Evolutionary conservation across 352 stramenopile genomes (phyloP).

Genomic region (Phytopythium ostracodes): DNA sequence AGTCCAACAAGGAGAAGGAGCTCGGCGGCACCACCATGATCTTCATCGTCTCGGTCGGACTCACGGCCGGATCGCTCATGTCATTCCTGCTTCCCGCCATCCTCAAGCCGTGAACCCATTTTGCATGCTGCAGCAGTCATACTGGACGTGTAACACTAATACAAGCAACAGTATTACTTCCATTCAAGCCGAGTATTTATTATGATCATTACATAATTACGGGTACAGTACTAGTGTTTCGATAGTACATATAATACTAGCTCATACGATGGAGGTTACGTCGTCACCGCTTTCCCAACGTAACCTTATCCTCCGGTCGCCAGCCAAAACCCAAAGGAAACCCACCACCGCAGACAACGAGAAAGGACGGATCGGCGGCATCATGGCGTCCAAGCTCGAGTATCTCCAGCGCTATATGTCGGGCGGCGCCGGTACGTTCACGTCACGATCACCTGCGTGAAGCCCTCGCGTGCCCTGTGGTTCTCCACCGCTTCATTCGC

Average conservation of each 20-base stretch:
- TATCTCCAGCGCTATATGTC: constrained; percentile 80
- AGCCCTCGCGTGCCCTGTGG: background rate
- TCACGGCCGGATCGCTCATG: constrained; percentile 69
- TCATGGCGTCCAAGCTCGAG: constrained; percentile 67
- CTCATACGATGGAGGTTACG: background rate
- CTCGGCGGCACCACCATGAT: constrained; percentile 78
- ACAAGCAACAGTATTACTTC: too few species aligned
- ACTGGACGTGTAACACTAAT: too few species aligned
- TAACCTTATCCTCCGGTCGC: background rate
- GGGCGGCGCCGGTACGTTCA: constrained; percentile 20
- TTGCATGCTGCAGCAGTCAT: too few species aligned
- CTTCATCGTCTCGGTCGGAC: constrained; percentile 70
- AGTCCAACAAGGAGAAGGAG: constrained; percentile 60
- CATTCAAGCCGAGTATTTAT: too few species aligned
- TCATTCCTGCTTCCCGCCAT: constrained; percentile 74
- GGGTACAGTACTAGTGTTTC: too few species aligned
- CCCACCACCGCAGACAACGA: background rate
- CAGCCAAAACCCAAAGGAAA: background rate
- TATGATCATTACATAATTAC: too few species aligned
- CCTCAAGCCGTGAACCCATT: constrained; percentile 49
- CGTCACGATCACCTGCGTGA: background rate
- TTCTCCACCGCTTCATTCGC: background rate
- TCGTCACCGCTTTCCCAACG: background rate
- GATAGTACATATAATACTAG: background rate
- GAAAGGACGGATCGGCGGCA: too few species aligned